Conservation (phyloP, 2,329 filamentous ascomycete genomes). For the Hymenoscyphus albidus region DNA sequence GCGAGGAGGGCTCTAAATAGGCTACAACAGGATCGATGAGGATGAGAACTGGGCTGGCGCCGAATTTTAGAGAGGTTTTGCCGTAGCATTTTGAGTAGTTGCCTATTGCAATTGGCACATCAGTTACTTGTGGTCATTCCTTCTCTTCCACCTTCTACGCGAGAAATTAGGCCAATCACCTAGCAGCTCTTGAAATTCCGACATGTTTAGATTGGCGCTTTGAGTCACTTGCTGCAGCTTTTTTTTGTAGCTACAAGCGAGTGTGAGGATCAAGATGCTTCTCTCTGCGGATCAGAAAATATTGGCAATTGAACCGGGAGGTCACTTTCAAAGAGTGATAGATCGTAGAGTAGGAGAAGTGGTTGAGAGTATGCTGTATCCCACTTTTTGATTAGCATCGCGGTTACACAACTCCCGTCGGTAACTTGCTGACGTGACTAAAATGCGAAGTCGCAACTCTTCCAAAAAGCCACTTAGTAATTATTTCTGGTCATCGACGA, state of each 20-base stretch:
- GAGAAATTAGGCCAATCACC: neutral
- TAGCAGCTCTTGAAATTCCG: slow-evolving; percentile 3
- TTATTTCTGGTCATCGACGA: no score
- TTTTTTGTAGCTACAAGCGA: neutral
- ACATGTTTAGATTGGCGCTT: neutral
- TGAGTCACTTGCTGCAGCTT: no score
- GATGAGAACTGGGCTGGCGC: slow-evolving; percentile 40
- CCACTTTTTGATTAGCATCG: slow-evolving; percentile 1
- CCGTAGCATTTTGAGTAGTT: slow-evolving; percentile 17
- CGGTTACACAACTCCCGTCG: neutral
- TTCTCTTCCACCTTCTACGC: neutral
- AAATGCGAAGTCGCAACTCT: neutral
- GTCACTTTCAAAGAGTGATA: neutral
- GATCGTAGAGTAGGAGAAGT: neutral
- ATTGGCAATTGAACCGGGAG: neutral
- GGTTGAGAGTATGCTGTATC: neutral
- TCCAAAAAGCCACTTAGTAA: neutral
- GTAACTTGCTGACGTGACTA: slow-evolving; percentile 4
- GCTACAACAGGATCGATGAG: slow-evolving; percentile 46
- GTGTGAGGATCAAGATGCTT: neutral
- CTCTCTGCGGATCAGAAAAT: neutral
- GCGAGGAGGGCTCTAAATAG: slow-evolving; percentile 38
- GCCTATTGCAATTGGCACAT: neutral
- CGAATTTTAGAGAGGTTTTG: slow-evolving; percentile 26
- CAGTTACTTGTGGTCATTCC: neutral